Evolutionary conservation across 192 early-diverging fungal genomes (phyloP), one percentile per base, ranked within the genome.

Genomic region (Rhizophagus prolifer): DNA sequence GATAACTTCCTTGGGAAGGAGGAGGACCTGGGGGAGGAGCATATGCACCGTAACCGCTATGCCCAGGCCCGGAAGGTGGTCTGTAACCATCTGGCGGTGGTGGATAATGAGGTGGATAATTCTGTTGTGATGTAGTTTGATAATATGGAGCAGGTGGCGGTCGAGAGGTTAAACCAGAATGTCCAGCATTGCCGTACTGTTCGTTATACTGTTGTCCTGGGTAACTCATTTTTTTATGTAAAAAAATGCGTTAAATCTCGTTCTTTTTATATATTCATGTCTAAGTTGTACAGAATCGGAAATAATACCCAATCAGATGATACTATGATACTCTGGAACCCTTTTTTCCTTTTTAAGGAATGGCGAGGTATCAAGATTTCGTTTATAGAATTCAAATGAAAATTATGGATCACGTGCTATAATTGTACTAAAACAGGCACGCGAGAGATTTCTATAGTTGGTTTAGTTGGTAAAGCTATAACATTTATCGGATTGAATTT

Each of bases 11-110:
- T 58, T 44, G 44, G 25, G 80, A 54, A 41, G 70, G 58, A 23
- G 80, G 76, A 16, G 61, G 9, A 68, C 21, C 12, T 47, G 70
- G 26, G 9, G 79, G 79, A 28, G 77, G 80, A 19, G 72, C 54
- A 16, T 73, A 38, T 38, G 5, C 7, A 38, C 36, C 8, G 36
- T 38, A 61, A 14, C 62, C 36, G 30, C n/a, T 16, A 28, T 62
- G 74, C 6, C 73, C 47, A 23, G 79, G n/a, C n/a, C 47, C 47
- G 2, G 16, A 50, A 0, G 47, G 16, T 21, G 50, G 50, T 54
- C 5, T 16, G 19, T 54, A 54, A 54, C 19, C 16, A 21, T 7
- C 50, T 54, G 21, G 50, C 1, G 50, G 19, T 7, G 50, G 50
- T 54, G 50, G 19, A 54, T 50, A 16, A 2, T 50, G 3, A 16